phyloP scores from a whole-genome alignment of 306 rosid genomes.

The Glycine soja region DNA sequence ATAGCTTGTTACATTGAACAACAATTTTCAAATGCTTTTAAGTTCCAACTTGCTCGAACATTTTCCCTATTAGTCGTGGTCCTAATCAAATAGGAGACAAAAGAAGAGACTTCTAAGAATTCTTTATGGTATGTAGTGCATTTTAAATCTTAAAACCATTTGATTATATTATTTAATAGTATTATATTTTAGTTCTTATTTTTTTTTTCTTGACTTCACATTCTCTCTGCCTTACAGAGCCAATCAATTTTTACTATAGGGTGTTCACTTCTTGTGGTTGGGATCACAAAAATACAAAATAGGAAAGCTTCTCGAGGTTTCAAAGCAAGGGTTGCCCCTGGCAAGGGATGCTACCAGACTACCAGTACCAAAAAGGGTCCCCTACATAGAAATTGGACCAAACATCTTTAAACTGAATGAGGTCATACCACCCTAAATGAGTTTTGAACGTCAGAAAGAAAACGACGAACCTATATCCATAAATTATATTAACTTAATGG shows the following conservation, averaged over 20 bases:
- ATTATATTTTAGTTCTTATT: neutral
- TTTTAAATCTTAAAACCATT: constrained; percentile 8
- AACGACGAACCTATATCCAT: constrained; percentile 11
- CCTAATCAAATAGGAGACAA: neutral
- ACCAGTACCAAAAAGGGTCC: neutral
- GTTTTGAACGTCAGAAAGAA: constrained; percentile 4
- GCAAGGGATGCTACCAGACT: neutral
- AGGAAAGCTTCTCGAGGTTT: constrained; percentile 15
- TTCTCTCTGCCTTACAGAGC: neutral
- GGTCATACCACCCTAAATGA: constrained; percentile 5
- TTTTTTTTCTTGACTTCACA: constrained; percentile 1
- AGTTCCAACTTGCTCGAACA: neutral
- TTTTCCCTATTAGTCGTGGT: neutral
- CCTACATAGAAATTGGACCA: constrained; percentile 28
- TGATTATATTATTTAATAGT: neutral
- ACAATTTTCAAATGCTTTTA: constrained; percentile 18
- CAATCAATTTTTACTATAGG: constrained; percentile 9
- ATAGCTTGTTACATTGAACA: neutral
- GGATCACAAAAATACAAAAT: constrained; percentile 20
- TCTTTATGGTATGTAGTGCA: neutral
- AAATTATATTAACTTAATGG: neutral
- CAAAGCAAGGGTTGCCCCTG: constrained; percentile 12
- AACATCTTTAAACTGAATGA: constrained; percentile 6
- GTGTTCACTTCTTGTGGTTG: constrained; percentile 41
- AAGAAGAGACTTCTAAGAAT: neutral